Evolutionary conservation across 441 rosid genomes (phyloP).

Genomic region (Rhodomyrtus psidioides): DNA sequence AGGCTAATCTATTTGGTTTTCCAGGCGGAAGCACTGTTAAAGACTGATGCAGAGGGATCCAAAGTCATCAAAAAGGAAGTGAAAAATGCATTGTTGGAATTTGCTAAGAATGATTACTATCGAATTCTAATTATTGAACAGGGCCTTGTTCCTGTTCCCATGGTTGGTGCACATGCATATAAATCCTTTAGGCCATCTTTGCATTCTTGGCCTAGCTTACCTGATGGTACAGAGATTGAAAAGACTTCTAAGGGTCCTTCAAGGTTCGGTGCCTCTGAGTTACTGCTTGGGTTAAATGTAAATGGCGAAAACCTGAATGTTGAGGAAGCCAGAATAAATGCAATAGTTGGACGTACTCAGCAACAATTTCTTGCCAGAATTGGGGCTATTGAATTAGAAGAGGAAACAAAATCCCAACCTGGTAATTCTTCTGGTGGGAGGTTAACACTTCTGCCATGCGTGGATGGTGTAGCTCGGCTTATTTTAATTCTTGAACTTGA

Average conservation of each 20-base stretch:
- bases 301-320: constrained; percentile 31
- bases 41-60: constrained; percentile 36
- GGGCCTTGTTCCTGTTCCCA: constrained; percentile 75
- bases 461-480: constrained; percentile 82
- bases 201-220: constrained; percentile 71
- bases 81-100: constrained; percentile 63
- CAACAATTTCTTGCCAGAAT: constrained; percentile 81
- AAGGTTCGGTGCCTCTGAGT: constrained; percentile 63
- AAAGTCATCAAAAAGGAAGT: constrained; percentile 62
- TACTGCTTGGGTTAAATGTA: constrained; percentile 58
- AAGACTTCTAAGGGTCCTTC: constrained; percentile 46
- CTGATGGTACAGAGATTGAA: constrained; percentile 62
- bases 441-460: constrained; percentile 58
- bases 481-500: constrained; percentile 75
- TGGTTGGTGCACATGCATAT: constrained; percentile 66
- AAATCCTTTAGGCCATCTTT: constrained; percentile 57
- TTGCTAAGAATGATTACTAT: constrained; percentile 64
- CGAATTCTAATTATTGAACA: constrained; percentile 75
- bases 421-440: constrained; percentile 17
- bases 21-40: constrained; percentile 51
- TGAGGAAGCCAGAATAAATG: constrained; percentile 65
- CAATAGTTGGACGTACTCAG: constrained; percentile 57
- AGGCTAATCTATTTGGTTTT: not conserved
- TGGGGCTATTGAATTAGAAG: constrained; percentile 67
- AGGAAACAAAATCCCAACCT: constrained; percentile 33